Evolutionary conservation across 306 rosid species (phyloP).

Genomic region (Trifolium pratense): DNA sequence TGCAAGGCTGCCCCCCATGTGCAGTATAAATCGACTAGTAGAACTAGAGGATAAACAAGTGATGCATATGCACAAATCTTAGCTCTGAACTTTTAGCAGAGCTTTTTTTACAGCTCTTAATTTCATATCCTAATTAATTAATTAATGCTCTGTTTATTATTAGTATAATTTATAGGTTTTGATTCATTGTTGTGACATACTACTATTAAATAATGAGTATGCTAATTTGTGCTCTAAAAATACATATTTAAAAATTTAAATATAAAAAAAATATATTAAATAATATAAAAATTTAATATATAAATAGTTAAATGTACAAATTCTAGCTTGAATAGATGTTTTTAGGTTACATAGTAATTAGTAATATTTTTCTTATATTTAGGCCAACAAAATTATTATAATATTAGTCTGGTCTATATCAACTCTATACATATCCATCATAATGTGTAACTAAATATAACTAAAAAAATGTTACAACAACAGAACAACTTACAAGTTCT

Average conservation of each 20-base stretch:
- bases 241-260: not conserved
- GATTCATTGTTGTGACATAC: not conserved
- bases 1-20: slow-evolving; percentile 10
- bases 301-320: no score
- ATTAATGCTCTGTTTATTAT: not conserved
- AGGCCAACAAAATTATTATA: no score
- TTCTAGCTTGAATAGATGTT: no score
- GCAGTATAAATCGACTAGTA: slow-evolving; percentile 27
- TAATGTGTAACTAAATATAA: slow-evolving; percentile 4
- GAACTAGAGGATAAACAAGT: slow-evolving; percentile 14
- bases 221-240: no score
- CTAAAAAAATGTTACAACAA: not conserved
- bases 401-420: not conserved
- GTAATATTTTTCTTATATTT: no score
- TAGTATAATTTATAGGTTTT: not conserved
- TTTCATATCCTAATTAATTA: not conserved
- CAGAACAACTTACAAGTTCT: not conserved
- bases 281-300: not conserved
- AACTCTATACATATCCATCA: not conserved
- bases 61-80: not conserved
- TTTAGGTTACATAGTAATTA: no score
- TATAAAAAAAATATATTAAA: not conserved
- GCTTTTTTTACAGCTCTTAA: not conserved
- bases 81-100: not conserved
- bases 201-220: not conserved